Evolutionary conservation across 768 basidiomycete species (phyloP).

Genomic region (Megacollybia marginata): DNA sequence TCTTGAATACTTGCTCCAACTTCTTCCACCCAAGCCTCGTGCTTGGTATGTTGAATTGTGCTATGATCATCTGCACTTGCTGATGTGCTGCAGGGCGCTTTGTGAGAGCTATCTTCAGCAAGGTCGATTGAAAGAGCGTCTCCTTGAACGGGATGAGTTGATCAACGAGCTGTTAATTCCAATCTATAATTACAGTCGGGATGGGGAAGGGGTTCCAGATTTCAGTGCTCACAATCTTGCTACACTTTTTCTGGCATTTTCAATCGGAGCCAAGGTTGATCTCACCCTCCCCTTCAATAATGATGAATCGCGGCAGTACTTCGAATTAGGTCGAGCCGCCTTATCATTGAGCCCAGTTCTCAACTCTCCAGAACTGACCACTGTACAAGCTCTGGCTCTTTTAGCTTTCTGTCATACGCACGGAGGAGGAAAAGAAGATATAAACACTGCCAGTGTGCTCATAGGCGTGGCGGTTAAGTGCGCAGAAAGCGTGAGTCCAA

Average conservation of each 20-base stretch:
- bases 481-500: slow-evolving; percentile 41
- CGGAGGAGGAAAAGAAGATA: slow-evolving; percentile 35
- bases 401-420: slow-evolving; percentile 36
- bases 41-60: slow-evolving; percentile 30
- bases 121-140: slow-evolving; percentile 53
- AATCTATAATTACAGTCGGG: slow-evolving; percentile 40
- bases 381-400: slow-evolving; percentile 41
- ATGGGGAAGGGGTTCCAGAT: slow-evolving; percentile 16
- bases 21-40: slow-evolving; percentile 50
- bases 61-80: no score
- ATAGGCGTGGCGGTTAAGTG: slow-evolving; percentile 47
- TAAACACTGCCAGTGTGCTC: slow-evolving; percentile 45
- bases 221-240: slow-evolving; percentile 46
- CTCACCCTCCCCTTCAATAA: slow-evolving; percentile 36
- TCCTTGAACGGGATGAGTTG: slow-evolving; percentile 60
- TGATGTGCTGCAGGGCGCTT: slow-evolving; percentile 21
- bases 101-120: slow-evolving; percentile 67
- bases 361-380: slow-evolving; percentile 42
- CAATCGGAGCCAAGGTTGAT: slow-evolving; percentile 51
- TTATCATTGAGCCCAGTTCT: slow-evolving; percentile 40
- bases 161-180: slow-evolving; percentile 60
- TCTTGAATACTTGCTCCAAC: slow-evolving; percentile 37
- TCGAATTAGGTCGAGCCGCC: slow-evolving; percentile 36
- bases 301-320: slow-evolving; percentile 38
- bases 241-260: slow-evolving; percentile 48